A percentile compares a stretch with the other conserved stretches of the same genome.
These are phyloP conservation scores for Cordia subcordata DNA, from an alignment of 257 asterid species.

Conservation along the genomic window DNA sequence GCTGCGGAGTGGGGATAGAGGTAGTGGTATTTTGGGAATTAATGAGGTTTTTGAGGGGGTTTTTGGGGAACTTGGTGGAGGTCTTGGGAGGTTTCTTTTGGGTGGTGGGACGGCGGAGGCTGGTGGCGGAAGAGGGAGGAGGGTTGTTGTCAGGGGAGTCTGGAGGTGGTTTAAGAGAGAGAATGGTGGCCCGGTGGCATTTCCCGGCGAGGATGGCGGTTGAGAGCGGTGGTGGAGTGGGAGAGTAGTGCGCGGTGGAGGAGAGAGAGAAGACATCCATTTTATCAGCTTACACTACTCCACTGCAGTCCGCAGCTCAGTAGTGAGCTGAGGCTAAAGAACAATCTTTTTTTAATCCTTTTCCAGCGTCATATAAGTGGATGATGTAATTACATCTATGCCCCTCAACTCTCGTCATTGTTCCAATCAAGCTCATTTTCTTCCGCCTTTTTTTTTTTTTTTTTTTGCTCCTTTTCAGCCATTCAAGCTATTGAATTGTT, in stretches of 20 bases:
- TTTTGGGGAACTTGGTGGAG: constrained; percentile 38
- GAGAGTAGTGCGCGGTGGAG: constrained; percentile 22
- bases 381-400: not conserved
- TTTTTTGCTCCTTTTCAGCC: no score
- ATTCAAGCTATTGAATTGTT: no score
- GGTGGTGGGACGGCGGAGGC: constrained; percentile 56
- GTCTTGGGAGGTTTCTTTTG: constrained; percentile 36
- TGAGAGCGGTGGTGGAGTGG: constrained; percentile 20
- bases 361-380: no score
- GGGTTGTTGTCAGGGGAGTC: constrained; percentile 11
- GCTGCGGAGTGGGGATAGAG: constrained; percentile 20
- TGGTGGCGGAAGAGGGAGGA: constrained; percentile 4
- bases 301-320: no score
- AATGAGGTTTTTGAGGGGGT: constrained; percentile 57
- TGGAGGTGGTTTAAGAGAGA: constrained; percentile 9
- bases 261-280: constrained; percentile 23
- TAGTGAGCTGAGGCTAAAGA: no score
- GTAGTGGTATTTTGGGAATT: constrained; percentile 21
- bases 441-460: no score
- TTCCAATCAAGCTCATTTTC: not conserved
- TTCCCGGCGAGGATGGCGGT: constrained; percentile 18
- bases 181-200: constrained; percentile 15
- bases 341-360: no score
- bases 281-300: not conserved
- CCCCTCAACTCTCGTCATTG: not conserved